Evolutionary conservation across 176 grass and related monocot genomes (phyloP).

Genomic region (Alloteropsis semialata): DNA sequence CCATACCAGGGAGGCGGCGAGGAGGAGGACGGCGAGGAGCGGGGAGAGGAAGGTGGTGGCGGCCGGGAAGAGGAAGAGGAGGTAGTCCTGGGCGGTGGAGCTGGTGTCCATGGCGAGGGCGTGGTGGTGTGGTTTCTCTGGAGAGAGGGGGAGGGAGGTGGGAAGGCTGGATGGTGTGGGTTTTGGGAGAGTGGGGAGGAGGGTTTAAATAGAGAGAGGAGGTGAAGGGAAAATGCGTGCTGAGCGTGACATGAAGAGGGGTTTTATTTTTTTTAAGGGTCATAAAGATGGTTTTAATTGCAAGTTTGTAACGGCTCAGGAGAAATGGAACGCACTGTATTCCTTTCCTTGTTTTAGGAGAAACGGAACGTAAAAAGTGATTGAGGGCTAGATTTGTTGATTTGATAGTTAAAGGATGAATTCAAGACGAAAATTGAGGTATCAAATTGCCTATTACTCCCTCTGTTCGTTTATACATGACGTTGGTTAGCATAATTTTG

Average conservation of each 20-base stretch:
- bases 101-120: conserved; percentile 19
- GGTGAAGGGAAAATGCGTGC: background rate
- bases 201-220: conserved; percentile 18
- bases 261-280: background rate
- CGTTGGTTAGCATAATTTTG: too few relatives aligned
- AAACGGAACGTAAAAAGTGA: too few relatives aligned
- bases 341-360: background rate
- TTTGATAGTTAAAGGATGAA: too few relatives aligned
- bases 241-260: background rate
- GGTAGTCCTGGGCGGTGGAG: conserved; percentile 15
- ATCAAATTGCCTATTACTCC: too few relatives aligned
- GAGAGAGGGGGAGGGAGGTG: background rate
- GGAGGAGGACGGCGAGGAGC: conserved; percentile 35
- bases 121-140: background rate
- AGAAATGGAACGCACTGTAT: background rate
- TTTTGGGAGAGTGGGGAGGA: background rate
- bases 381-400: too few relatives aligned
- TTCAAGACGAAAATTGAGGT: too few relatives aligned
- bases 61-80: conserved; percentile 27
- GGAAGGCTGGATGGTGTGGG: conserved; percentile 31
- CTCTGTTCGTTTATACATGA: too few relatives aligned
- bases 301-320: background rate
- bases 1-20: conserved; percentile 33
- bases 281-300: too few relatives aligned
- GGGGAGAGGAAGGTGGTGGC: conserved; percentile 36